These are phyloP conservation scores for Hawksworthiomyces lignivorus DNA, from an alignment of 2,329 filamentous ascomycete species.

Conservation along the genomic window DNA sequence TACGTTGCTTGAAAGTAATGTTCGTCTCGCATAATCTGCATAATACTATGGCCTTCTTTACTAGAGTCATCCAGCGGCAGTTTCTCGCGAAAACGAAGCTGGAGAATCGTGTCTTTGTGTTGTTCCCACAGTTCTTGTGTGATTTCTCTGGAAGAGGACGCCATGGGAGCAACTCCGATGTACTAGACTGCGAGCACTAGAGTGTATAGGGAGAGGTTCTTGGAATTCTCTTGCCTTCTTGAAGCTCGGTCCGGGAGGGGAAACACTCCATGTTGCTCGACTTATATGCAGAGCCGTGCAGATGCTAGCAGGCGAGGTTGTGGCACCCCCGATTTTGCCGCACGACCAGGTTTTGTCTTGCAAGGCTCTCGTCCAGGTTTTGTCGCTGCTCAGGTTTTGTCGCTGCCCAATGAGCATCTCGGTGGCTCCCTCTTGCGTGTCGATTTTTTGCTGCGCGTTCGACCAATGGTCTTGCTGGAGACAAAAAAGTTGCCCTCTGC, in stretches of 20 bases:
- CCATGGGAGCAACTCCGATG: neutral
- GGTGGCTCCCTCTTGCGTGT: too few relatives aligned
- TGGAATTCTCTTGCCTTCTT: too few relatives aligned
- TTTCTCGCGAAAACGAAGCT: neutral
- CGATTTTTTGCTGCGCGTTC: too few relatives aligned
- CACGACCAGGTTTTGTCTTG: neutral
- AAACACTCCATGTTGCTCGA: too few relatives aligned
- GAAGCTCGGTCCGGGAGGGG: too few relatives aligned
- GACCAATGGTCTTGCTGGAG: too few relatives aligned
- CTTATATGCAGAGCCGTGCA: neutral
- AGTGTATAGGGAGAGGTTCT: too few relatives aligned
- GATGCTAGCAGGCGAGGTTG: neutral
- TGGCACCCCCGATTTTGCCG: neutral
- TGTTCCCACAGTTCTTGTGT: slow-evolving; percentile 2
- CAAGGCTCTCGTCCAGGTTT: neutral
- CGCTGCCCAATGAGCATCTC: too few relatives aligned
- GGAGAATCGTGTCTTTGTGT: slow-evolving; percentile 1
- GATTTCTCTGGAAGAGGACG: slow-evolving; percentile 1
- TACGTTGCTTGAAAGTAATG: slow-evolving; percentile 4
- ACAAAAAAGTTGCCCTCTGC: too few relatives aligned
- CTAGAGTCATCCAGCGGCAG: slow-evolving; percentile 1
- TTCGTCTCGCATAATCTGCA: slow-evolving; percentile 2
- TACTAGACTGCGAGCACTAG: too few relatives aligned
- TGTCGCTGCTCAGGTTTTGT: too few relatives aligned
- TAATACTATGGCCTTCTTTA: neutral